phyloP scores from a whole-genome alignment of 345 rosid genomes.

The Conringia planisiliqua region DNA sequence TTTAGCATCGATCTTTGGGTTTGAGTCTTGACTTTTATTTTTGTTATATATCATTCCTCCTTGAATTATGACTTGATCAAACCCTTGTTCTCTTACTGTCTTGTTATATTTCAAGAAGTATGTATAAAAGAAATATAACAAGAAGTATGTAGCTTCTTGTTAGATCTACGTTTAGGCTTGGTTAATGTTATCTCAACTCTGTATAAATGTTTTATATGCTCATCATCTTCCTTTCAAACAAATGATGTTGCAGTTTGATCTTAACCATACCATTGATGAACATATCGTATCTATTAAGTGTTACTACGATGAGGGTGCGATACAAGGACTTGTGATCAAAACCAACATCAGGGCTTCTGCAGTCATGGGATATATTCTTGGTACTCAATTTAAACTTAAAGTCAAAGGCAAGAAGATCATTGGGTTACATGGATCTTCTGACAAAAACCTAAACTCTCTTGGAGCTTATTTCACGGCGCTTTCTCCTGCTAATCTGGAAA shows the following conservation, averaged over 20 bases:
- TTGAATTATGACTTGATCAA: neutral
- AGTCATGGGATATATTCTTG: slow-evolving; percentile 7
- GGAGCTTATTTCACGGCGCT: slow-evolving; percentile 24
- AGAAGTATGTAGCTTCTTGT: neutral
- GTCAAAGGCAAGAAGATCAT: slow-evolving; percentile 17
- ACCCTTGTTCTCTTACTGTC: neutral
- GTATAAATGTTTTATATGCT: neutral
- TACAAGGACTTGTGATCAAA: slow-evolving; percentile 24
- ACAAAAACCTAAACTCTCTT: slow-evolving; percentile 12
- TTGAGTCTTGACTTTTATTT: neutral
- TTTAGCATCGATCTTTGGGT: neutral
- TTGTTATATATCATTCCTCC: neutral
- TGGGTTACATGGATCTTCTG: slow-evolving; percentile 29
- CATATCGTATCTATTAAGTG: slow-evolving; percentile 13
- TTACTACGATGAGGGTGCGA: slow-evolving; percentile 12
- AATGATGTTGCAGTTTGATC: slow-evolving; percentile 27
- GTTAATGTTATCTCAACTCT: neutral
- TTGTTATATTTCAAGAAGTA: neutral
- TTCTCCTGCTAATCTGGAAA: neutral
- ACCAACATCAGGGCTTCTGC: slow-evolving; percentile 20
- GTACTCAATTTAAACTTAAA: slow-evolving; percentile 13
- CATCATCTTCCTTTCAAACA: neutral
- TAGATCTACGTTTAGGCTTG: neutral
- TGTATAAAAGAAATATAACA: no score
- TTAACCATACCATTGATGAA: slow-evolving; percentile 4